Percentiles rank a stretch among this genome's conserved stretches.
These are phyloP conservation scores for Simmondsia chinensis DNA, from an alignment of 148 eudicot species.

Conservation along the genomic window DNA sequence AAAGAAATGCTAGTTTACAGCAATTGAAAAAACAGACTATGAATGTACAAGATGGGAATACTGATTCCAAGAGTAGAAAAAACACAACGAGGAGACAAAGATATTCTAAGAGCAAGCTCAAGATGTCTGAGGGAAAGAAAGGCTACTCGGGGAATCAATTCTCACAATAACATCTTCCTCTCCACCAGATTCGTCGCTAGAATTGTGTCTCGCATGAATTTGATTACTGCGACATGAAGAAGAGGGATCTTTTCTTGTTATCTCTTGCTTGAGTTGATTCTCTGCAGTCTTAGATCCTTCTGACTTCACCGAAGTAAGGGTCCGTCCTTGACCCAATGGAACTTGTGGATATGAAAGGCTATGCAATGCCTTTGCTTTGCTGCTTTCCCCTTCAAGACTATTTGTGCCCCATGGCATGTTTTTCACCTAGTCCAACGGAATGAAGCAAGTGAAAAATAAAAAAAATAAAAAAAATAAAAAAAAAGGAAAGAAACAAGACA, in stretches of 20 bases:
- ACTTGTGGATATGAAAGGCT: constrained; percentile 51
- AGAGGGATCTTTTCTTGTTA: constrained; percentile 5
- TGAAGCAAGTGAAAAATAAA: neutral
- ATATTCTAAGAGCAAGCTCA: no score
- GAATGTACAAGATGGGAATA: no score
- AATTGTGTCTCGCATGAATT: constrained; percentile 17
- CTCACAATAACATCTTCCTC: constrained; percentile 73
- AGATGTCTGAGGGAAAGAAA: constrained; percentile 44
- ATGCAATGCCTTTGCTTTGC: constrained; percentile 29
- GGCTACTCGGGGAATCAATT: constrained; percentile 75
- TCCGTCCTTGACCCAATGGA: constrained; percentile 20
- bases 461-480: neutral
- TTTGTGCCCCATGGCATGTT: neutral
- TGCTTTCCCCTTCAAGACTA: constrained; percentile 16
- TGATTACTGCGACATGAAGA: constrained; percentile 10
- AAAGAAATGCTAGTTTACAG: no score
- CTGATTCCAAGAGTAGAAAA: no score
- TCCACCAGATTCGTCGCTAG: constrained; percentile 70
- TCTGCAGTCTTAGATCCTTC: constrained; percentile 53
- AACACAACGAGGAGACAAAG: no score
- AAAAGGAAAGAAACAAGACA: no score
- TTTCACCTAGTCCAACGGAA: constrained; percentile 17
- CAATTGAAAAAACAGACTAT: no score
- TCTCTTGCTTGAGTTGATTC: constrained; percentile 18
- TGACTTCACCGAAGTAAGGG: constrained; percentile 47